Base-by-base conservation (phyloP, 768 basidiomycete species). In the Myochromella boudieri region DNA sequence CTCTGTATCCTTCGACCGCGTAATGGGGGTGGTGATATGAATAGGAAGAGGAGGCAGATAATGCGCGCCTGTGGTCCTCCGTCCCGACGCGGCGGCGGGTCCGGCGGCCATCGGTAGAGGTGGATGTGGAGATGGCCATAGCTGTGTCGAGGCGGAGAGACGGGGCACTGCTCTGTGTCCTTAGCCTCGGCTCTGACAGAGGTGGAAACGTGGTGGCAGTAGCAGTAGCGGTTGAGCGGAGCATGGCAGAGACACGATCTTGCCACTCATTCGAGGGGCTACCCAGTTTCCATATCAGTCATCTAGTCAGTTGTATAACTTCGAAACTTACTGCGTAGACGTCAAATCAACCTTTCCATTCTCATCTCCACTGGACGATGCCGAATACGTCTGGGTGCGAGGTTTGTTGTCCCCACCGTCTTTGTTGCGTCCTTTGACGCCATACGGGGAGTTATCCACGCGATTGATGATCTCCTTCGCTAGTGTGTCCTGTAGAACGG, bases 181-280 rank as follows among this genome's bases (percentile, higher is more conserved):
- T 50, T 6, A 52, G 28, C 17, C 48, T 29, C 15, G 22, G 45
- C 5, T 31, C 25, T 37, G 37, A 12, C 15, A 14, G 31, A 32
- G 37, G 3, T 45, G 27, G 24, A 37, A 26, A 36, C 20, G 25
- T 7, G 33, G 6, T 7, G 6, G 17, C 25, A 22, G 37, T 6
- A 25, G 22, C 36, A 12, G 26, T 26, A 14, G 46, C 44, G 3
- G 25, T 3, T 8, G 28, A 28, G 28, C 11, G 20, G 29, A 75
- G 66, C 67, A 74, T 74, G 20, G 64, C 54, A 3, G 68, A 66
- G 3, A 91, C 82, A 36, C 72, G 70, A 56, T 88, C 87, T 63
- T 91, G 90, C 89, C 89, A 91, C 65, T 91, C 87, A 52, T 82
- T 84, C 18, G 87, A 85, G 14, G 88, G 87, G 53, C 87, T 90